phyloP scores from a whole-genome alignment of 148 eudicot species.

The Simmondsia chinensis region DNA sequence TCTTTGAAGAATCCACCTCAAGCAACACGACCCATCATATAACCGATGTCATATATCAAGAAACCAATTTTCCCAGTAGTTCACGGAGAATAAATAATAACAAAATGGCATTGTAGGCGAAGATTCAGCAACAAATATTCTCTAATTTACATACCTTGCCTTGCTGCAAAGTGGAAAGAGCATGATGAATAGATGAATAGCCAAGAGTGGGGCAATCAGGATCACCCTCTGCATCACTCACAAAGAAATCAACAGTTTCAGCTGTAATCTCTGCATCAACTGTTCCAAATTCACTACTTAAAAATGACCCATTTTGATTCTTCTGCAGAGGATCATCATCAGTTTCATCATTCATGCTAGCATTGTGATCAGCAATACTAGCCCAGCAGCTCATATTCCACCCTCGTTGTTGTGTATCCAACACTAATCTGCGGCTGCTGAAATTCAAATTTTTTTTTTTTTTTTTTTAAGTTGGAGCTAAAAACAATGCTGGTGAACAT shows the following conservation, averaged over 20 bases:
- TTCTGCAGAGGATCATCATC: constrained; percentile 26
- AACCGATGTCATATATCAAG: too few relatives aligned
- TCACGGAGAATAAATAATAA: too few relatives aligned
- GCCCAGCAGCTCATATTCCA: constrained; percentile 40
- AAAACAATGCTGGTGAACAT: too few relatives aligned
- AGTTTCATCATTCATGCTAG: constrained; percentile 19
- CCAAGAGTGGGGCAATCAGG: constrained; percentile 90
- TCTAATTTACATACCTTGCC: constrained; percentile 80
- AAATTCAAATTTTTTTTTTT: too few relatives aligned
- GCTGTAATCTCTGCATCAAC: constrained; percentile 63
- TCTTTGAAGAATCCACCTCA: too few relatives aligned
- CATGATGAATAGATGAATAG: constrained; percentile 65
- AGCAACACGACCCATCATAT: too few relatives aligned
- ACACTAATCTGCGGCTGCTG: constrained; percentile 16
- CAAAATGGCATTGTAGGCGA: neutral
- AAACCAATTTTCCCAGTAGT: too few relatives aligned
- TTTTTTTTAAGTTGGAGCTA: neutral
- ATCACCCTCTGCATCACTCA: constrained; percentile 94
- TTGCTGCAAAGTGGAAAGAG: constrained; percentile 43
- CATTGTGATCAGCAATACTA: constrained; percentile 10
- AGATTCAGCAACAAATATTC: neutral
- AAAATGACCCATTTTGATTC: constrained; percentile 16
- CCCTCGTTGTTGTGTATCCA: constrained; percentile 15
- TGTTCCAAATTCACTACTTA: constrained; percentile 24
- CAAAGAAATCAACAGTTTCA: constrained; percentile 74